A percentile compares a stretch with the other conserved stretches of the same genome.
phyloP scores from a whole-genome alignment of 2,329 filamentous ascomycete genomes.

The Alternaria gansuensis region DNA sequence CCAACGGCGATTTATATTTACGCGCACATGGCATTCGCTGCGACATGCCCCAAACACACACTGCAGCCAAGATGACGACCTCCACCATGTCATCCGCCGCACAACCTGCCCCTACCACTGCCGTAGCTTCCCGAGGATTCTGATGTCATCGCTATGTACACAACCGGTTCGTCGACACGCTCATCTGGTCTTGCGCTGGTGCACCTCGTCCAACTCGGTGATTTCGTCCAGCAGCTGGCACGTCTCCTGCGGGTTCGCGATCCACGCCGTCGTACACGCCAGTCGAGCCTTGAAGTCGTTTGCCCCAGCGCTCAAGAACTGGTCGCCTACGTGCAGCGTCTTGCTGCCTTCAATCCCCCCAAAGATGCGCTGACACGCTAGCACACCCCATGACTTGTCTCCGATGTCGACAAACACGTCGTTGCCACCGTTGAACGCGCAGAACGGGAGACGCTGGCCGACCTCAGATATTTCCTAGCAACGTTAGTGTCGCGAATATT shows the following conservation, averaged over 20 bases:
- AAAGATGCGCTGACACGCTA: constrained; percentile 91
- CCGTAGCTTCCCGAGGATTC: constrained; percentile 2
- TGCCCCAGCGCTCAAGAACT: constrained; percentile 86
- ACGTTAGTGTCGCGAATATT: constrained; percentile 19
- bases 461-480: constrained; percentile 74
- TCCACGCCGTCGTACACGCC: constrained; percentile 96
- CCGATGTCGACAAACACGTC: constrained; percentile 99
- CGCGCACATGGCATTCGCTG: background rate
- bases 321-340: constrained; percentile 92
- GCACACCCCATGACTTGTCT: constrained; percentile 95
- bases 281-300: constrained; percentile 97
- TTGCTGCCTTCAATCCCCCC: constrained; percentile 76
- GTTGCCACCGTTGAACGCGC: constrained; percentile 95
- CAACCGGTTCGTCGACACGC: background rate
- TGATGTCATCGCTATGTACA: constrained; percentile 12
- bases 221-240: constrained; percentile 89
- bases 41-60: background rate
- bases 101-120: background rate
- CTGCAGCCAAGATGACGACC: background rate
- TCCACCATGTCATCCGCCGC: background rate
- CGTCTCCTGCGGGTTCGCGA: constrained; percentile 90
- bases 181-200: constrained; percentile 50
- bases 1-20: constrained; percentile 10
- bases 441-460: constrained; percentile 80
- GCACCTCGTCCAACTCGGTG: constrained; percentile 55